Evolutionary conservation across 805 yeast genomes (phyloP), one percentile per base, ranked within the genome.

Genomic region (Saturnispora silvae): DNA sequence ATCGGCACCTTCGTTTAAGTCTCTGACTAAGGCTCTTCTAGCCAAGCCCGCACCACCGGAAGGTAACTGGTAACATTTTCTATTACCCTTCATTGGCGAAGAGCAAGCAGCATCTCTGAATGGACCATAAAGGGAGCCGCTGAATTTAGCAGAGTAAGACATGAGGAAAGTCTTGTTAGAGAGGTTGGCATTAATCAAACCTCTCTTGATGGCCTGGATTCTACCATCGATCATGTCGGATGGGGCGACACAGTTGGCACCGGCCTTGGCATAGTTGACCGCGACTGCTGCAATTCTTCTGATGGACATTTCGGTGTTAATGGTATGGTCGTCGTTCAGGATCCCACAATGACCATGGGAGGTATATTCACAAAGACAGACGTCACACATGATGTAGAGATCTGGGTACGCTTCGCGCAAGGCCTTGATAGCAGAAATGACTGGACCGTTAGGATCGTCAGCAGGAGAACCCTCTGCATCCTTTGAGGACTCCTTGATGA

Each of bases 201-300:
- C 96, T 28, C 64, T 60, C 59, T 92, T 92, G 58, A 92, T 92
- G 32, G 85, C 96, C 41, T 69, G 65, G 47, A 92, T 75, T 49
- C 98, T 73, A 19, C 98, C 98, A 59, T 92, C 98, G 52, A 87
- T 77, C 97, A 92, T 92, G 56, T 92, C 98, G 13, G 94, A 80
- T 10, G 98, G 98, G 2, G 97, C 96, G 23, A 92, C 95, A 40
- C 85, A 81, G 55, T 92, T 71, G 2, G 96, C 96, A 38, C 98
- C 98, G 1, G 97, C 97, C 49, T 69, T 73, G 23, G 96, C 97
- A 55, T 92, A 92, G 57, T 84, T 86, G 7, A 82, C 94, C 1
- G 97, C 95, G 17, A 92, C 96, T 4, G 89, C 87, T 3, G 95
- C 96, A 33, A 92, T 70, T 56, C 98, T 72, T 47, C 75, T 68